Percentiles rank a stretch among this genome's conserved stretches.
phyloP scores from a whole-genome alignment of 768 basidiomycete species.

The Boletus pseudo-olivaceus region DNA sequence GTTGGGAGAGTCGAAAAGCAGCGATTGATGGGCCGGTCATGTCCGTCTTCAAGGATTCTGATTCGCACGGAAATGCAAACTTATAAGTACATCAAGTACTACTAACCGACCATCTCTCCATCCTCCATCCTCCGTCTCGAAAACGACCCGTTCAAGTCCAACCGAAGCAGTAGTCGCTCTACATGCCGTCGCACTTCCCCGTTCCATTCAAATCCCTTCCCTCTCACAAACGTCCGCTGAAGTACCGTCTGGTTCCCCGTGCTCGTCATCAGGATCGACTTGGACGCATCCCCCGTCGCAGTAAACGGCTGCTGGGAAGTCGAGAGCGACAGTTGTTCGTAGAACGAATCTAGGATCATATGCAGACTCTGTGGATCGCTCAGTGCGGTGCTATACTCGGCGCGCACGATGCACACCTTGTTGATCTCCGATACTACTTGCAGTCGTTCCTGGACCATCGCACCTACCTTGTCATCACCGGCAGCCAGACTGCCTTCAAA shows the following conservation, averaged over 20 bases:
- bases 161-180: slow-evolving; percentile 73
- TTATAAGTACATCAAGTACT: too few relatives aligned
- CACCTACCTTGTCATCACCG: slow-evolving; percentile 58
- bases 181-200: slow-evolving; percentile 75
- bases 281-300: slow-evolving; percentile 63
- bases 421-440: slow-evolving; percentile 71
- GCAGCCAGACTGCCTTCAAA: slow-evolving; percentile 71
- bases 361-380: slow-evolving; percentile 55
- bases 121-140: slow-evolving; percentile 53
- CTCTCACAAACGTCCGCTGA: slow-evolving; percentile 51
- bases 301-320: slow-evolving; percentile 73
- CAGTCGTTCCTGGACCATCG: slow-evolving; percentile 69
- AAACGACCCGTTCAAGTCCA: slow-evolving; percentile 83
- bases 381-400: not conserved
- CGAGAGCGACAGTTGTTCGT: slow-evolving; percentile 72
- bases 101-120: not conserved
- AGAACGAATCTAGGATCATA: slow-evolving; percentile 67
- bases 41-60: slow-evolving; percentile 11
- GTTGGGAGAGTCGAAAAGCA: slow-evolving; percentile 54
- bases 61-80: not conserved
- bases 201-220: slow-evolving; percentile 52
- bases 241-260: slow-evolving; percentile 46
- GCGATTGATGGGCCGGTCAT: slow-evolving; percentile 25
- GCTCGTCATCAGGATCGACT: slow-evolving; percentile 59
- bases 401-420: slow-evolving; percentile 44